phyloP scores from a whole-genome alignment of 768 basidiomycete species.

The Termitomyces sp. region DNA sequence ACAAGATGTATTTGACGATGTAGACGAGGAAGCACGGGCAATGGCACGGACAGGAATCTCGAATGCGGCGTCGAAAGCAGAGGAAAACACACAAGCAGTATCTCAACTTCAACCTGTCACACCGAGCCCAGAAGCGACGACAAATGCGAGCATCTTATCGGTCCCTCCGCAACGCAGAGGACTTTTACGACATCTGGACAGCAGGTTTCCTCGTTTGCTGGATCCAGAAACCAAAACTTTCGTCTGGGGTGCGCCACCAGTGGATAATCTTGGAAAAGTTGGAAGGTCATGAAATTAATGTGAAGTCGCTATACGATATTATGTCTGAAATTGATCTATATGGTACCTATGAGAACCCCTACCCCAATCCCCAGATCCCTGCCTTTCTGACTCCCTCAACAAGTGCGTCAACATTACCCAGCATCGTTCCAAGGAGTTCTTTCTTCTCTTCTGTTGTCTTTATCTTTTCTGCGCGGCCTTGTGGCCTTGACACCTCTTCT shows the following conservation, averaged over 20 bases:
- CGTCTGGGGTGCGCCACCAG: constrained; percentile 68
- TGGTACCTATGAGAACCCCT: neutral
- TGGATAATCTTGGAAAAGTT: constrained; percentile 55
- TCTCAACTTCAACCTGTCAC: constrained; percentile 5
- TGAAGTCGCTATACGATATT: neutral
- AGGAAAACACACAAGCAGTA: constrained; percentile 15
- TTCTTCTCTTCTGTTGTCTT: constrained; percentile 81
- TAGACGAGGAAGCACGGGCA: constrained; percentile 70
- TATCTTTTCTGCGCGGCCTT: constrained; percentile 17
- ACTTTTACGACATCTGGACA: constrained; percentile 38
- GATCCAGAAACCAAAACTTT: constrained; percentile 60
- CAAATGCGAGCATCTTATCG: neutral
- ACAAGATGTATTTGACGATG: constrained; percentile 87
- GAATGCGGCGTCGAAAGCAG: constrained; percentile 22
- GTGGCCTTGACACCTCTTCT: constrained; percentile 9
- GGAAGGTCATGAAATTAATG: constrained; percentile 5
- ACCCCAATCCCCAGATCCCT: constrained; percentile 77
- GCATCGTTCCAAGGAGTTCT: constrained; percentile 69
- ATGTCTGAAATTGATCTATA: neutral
- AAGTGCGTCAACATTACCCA: constrained; percentile 88
- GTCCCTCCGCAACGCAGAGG: constrained; percentile 26
- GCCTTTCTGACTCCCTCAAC: constrained; percentile 84
- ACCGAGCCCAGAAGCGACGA: neutral
- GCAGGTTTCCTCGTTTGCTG: constrained; percentile 42
- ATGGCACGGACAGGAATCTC: constrained; percentile 32